phyloP scores from a whole-genome alignment of 2,329 filamentous ascomycete genomes.

The Pseudocercospora macadamiae region DNA sequence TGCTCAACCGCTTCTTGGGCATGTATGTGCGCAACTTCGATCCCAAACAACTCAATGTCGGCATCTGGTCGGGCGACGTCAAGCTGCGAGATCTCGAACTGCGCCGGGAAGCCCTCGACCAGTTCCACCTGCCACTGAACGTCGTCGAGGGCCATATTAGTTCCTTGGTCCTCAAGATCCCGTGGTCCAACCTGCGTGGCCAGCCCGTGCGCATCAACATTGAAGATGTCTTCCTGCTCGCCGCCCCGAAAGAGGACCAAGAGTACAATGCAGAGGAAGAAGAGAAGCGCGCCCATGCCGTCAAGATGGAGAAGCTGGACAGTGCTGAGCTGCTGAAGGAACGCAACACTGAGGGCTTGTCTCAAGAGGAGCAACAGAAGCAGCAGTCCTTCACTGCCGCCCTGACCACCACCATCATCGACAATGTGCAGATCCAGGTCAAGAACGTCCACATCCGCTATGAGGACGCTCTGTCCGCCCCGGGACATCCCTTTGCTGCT shows the following conservation, averaged over 20 bases:
- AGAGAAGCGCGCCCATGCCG: conserved; percentile 77
- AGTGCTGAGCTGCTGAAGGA: conserved; percentile 94
- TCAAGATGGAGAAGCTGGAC: conserved; percentile 99
- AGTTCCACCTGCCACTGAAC: conserved; percentile 94
- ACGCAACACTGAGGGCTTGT: conserved; percentile 87
- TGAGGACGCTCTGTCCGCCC: conserved; percentile 93
- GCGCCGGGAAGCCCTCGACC: conserved; percentile 91
- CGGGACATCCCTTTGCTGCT: conserved; percentile 91
- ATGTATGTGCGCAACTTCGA: conserved; percentile 99
- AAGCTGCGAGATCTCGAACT: conserved; percentile 92
- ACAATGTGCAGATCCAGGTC: conserved; percentile 95
- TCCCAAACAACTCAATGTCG: conserved; percentile 94
- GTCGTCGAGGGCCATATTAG: conserved; percentile 94
- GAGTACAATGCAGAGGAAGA: conserved; percentile 94
- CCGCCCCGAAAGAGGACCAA: conserved; percentile 92
- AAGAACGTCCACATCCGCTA: conserved; percentile 99
- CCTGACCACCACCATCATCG: conserved; percentile 92
- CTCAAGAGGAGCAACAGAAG: conserved; percentile 92
- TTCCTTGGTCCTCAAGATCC: conserved; percentile 87
- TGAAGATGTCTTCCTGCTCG: conserved; percentile 93
- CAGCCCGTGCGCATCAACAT: conserved; percentile 94
- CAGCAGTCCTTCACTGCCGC: conserved; percentile 98
- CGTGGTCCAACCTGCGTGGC: conserved; percentile 94
- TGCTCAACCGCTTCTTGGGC: conserved; percentile 98
- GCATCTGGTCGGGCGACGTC: conserved; percentile 98